phyloP scores from a whole-genome alignment of 2,329 filamentous ascomycete genomes.

The Xylariaceae sp. region DNA sequence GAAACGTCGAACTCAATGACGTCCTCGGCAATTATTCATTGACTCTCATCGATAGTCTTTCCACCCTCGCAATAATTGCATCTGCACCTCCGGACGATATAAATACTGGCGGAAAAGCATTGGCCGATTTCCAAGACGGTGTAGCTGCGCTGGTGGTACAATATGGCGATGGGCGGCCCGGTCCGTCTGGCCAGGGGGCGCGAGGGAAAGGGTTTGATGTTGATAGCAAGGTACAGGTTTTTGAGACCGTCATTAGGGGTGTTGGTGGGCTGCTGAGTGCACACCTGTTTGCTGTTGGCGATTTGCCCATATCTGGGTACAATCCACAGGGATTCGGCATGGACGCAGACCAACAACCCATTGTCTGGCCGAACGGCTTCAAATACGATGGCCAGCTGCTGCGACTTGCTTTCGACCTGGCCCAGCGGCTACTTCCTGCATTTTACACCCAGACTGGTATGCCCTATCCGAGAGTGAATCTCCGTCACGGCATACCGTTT shows the following conservation, averaged over 20 bases:
- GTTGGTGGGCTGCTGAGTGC: slow-evolving; percentile 87
- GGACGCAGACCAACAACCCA: slow-evolving; percentile 46
- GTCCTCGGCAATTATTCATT: slow-evolving; percentile 96
- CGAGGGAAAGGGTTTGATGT: slow-evolving; percentile 82
- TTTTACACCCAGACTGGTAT: slow-evolving; percentile 90
- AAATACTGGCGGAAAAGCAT: slow-evolving; percentile 54
- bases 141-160: slow-evolving; percentile 70
- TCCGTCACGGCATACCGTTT: slow-evolving; percentile 86
- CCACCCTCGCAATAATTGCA: slow-evolving; percentile 87
- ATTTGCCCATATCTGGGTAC: slow-evolving; percentile 82
- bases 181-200: slow-evolving; percentile 63
- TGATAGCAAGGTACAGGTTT: slow-evolving; percentile 97
- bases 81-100: slow-evolving; percentile 60
- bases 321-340: slow-evolving; percentile 43
- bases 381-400: slow-evolving; percentile 86
- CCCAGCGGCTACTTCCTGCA: slow-evolving; percentile 77
- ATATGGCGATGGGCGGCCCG: slow-evolving; percentile 79
- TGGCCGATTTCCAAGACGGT: slow-evolving; percentile 75
- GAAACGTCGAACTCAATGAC: slow-evolving; percentile 85
- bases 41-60: slow-evolving; percentile 91
- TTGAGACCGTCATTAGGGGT: slow-evolving; percentile 94
- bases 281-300: slow-evolving; percentile 87
- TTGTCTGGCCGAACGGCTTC: slow-evolving; percentile 72
- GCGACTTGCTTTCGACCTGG: slow-evolving; percentile 83
- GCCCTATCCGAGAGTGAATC: slow-evolving; percentile 90